Evolutionary conservation across 192 early-diverging fungal genomes (phyloP).

Genomic region (Podila verticillata): DNA sequence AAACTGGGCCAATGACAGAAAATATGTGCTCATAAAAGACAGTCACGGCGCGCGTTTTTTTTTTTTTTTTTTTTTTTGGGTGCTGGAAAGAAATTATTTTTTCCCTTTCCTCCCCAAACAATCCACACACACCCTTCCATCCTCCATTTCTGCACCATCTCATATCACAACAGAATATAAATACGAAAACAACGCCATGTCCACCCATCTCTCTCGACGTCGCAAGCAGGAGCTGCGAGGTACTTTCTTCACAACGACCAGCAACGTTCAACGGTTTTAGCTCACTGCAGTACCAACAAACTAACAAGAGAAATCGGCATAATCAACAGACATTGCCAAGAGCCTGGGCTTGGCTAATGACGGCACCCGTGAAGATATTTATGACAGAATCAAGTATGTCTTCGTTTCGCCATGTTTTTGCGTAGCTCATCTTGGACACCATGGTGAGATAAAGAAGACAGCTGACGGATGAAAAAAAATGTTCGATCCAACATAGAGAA

Average conservation of each 20-base stretch:
- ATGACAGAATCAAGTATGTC: constrained; percentile 41
- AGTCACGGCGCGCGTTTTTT: too few relatives aligned
- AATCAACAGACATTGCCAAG: constrained; percentile 12
- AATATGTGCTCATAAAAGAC: too few relatives aligned
- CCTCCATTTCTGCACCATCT: too few relatives aligned
- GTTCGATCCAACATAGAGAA: background rate
- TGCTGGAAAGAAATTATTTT: too few relatives aligned
- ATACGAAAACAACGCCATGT: too few relatives aligned
- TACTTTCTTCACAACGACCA: background rate
- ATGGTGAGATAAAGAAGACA: too few relatives aligned
- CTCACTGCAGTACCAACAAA: background rate
- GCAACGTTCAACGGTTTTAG: background rate
- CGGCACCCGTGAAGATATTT: constrained; percentile 35
- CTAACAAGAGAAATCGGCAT: background rate
- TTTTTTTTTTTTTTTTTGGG: too few relatives aligned
- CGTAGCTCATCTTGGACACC: background rate
- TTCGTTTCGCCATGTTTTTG: background rate
- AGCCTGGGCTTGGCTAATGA: constrained; percentile 24
- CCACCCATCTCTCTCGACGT: background rate
- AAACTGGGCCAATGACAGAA: too few relatives aligned
- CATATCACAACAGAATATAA: too few relatives aligned
- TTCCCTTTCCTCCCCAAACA: too few relatives aligned
- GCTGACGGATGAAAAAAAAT: background rate
- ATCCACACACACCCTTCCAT: too few relatives aligned
- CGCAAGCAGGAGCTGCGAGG: constrained; percentile 34